These are phyloP conservation scores for Apiotrichum brassicae DNA, from an alignment of 1,284 basidiomycete genomes.

Conservation along the genomic window DNA sequence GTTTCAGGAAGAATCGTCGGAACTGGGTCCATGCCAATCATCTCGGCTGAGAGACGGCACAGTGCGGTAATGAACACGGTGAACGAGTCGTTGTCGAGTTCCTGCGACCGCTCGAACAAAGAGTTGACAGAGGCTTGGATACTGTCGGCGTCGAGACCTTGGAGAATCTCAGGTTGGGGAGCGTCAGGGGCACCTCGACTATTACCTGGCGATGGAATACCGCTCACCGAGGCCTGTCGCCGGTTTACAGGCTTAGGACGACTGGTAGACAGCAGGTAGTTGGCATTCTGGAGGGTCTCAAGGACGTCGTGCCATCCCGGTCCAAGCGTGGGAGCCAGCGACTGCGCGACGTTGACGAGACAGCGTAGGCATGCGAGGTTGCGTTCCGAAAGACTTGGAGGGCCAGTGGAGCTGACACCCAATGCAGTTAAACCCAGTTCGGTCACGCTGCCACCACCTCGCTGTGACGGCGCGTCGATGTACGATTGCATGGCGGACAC, in stretches of 20 bases:
- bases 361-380: conserved; percentile 87
- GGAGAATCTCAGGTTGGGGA: conserved; percentile 22
- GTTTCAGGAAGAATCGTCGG: conserved; percentile 48
- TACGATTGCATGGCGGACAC: conserved; percentile 75
- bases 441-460: conserved; percentile 50
- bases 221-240: not conserved
- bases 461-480: conserved; percentile 47
- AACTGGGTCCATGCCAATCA: conserved; percentile 68
- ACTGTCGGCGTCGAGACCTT: conserved; percentile 69
- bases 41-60: conserved; percentile 77
- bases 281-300: conserved; percentile 84
- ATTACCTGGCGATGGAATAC: not conserved
- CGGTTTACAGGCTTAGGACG: not conserved
- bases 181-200: conserved; percentile 10
- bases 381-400: conserved; percentile 73
- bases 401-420: conserved; percentile 37
- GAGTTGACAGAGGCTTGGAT: conserved; percentile 66
- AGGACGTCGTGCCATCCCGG: conserved; percentile 86
- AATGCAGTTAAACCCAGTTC: conserved; percentile 58
- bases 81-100: conserved; percentile 76
- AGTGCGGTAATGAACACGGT: conserved; percentile 71
- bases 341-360: conserved; percentile 68
- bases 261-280: conserved; percentile 66
- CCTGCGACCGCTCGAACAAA: conserved; percentile 75
- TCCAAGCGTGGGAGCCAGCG: conserved; percentile 75